A percentile compares a stretch with the other conserved stretches of the same genome.
Evolutionary conservation across 2,329 filamentous ascomycete genomes (phyloP).

Genomic region (Cladosporium sp.): DNA sequence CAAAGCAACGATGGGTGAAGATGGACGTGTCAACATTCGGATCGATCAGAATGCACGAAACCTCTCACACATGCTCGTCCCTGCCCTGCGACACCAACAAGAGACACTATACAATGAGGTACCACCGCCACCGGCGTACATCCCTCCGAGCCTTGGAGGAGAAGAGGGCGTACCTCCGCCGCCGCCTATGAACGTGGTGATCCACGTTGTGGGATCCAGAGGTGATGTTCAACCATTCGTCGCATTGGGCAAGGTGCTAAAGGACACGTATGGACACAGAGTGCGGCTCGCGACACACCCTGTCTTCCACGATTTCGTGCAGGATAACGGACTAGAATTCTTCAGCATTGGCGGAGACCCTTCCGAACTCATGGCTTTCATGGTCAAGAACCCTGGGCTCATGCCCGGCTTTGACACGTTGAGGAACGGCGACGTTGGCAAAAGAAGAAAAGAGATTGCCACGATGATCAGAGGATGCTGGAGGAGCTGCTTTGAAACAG

Average conservation of each 20-base stretch:
- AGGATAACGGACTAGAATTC: conserved; percentile 48
- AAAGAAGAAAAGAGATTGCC: conserved; percentile 68
- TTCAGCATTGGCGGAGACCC: conserved; percentile 50
- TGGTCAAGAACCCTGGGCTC: conserved; percentile 83
- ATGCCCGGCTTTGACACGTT: conserved; percentile 79
- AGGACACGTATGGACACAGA: conserved; percentile 45
- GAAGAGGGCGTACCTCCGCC: conserved; percentile 53
- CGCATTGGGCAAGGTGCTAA: conserved; percentile 46
- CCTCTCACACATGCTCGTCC: conserved; percentile 63
- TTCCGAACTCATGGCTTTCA: conserved; percentile 63
- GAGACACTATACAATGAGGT: conserved; percentile 44
- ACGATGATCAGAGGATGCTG: conserved; percentile 82
- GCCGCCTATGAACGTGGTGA: conserved; percentile 46
- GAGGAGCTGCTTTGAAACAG: conserved; percentile 78
- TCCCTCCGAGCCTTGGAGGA: conserved; percentile 68
- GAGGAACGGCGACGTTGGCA: conserved; percentile 71
- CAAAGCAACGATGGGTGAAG: conserved; percentile 46
- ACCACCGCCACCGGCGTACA: conserved; percentile 60
- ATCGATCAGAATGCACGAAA: conserved; percentile 67
- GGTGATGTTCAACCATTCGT: conserved; percentile 51
- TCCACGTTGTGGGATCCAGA: conserved; percentile 46
- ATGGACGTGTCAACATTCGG: conserved; percentile 75
- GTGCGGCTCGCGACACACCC: conserved; percentile 48
- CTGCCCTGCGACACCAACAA: conserved; percentile 57
- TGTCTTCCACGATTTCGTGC: conserved; percentile 46